Evolutionary conservation across 257 asterid species (phyloP).

Genomic region (Thymus mandschuricus): DNA sequence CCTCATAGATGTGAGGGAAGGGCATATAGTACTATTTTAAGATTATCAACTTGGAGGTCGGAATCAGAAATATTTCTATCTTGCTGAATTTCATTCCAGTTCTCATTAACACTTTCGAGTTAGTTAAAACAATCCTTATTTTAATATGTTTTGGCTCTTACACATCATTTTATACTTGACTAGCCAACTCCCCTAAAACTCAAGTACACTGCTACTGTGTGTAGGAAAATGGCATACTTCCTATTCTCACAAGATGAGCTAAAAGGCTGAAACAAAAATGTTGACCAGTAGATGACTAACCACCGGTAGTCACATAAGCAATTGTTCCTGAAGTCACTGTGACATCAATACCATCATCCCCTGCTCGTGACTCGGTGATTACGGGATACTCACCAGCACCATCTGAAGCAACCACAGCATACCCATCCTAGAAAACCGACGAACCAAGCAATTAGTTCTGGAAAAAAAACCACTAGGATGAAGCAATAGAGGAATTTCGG

Average conservation of each 20-base stretch:
- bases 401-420: constrained; percentile 89
- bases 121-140: not conserved
- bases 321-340: constrained; percentile 75
- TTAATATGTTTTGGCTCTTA: not conserved
- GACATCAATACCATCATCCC: constrained; percentile 80
- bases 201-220: constrained; percentile 1
- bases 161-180: not conserved
- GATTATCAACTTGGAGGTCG: not conserved
- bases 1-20: not conserved
- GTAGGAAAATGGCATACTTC: not conserved
- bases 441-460: constrained; percentile 19
- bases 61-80: not conserved
- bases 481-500: not conserved
- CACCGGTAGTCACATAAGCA: constrained; percentile 96
- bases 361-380: constrained; percentile 93
- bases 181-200: not conserved
- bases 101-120: not conserved
- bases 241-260: not conserved
- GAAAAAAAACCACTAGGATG: constrained; percentile 12
- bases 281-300: constrained; percentile 44
- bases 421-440: constrained; percentile 70
- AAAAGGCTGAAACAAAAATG: not conserved
- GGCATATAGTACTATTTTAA: not conserved
- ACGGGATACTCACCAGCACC: constrained; percentile 93
- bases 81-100: not conserved